phyloP scores from a whole-genome alignment of 1,139 yeast species.

The Pichia sp. region DNA sequence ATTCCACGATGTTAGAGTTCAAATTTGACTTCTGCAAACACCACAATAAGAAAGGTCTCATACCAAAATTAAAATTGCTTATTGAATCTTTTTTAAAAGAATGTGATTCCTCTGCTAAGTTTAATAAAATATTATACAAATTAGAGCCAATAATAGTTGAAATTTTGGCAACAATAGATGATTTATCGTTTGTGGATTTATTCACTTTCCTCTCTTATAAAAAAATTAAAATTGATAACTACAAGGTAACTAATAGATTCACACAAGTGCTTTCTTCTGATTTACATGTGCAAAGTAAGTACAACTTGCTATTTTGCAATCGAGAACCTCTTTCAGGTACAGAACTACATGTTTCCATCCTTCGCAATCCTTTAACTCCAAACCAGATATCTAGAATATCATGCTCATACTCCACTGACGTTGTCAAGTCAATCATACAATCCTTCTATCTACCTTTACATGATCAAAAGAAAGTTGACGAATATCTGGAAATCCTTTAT shows the following conservation, averaged over 20 bases:
- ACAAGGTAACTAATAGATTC: not conserved
- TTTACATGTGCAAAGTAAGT: not conserved
- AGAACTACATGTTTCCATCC: not conserved
- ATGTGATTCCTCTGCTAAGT: constrained; percentile 1
- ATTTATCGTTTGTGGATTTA: constrained; percentile 4
- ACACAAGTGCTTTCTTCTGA: not conserved
- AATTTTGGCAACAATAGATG: not conserved
- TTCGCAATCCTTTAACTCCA: not conserved
- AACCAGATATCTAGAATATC: constrained; percentile 1
- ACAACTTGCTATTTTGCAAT: not conserved
- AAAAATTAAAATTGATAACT: not conserved
- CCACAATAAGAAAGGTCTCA: not conserved
- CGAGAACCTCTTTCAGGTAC: not conserved
- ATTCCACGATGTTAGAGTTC: not conserved
- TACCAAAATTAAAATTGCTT: not conserved
- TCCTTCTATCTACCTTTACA: constrained; percentile 5
- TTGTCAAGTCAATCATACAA: constrained; percentile 5
- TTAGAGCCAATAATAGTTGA: constrained; percentile 1
- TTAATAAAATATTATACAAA: constrained; percentile 1
- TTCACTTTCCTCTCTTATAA: not conserved
- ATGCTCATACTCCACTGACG: not conserved
- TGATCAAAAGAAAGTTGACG: constrained; percentile 5
- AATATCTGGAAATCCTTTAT: constrained; percentile 5
- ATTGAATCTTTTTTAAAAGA: not conserved
- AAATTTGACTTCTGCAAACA: not conserved